A percentile compares a stretch with the other conserved stretches of the same genome.
phyloP scores from a whole-genome alignment of 257 asterid genomes.

The Solanum ahanhuiri region DNA sequence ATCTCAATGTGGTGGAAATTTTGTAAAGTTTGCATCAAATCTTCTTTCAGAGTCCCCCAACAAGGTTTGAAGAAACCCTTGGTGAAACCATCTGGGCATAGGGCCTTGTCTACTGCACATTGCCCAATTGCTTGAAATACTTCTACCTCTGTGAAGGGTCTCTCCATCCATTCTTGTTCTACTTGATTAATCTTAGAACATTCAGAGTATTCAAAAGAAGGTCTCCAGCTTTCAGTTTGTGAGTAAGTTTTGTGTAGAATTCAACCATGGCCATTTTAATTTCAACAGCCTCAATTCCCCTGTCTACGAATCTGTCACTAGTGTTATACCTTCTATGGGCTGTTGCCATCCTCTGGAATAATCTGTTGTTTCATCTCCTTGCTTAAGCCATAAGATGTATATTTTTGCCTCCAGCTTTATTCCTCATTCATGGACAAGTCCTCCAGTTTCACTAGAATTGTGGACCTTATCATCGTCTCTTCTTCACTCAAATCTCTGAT shows the following conservation, averaged over 20 bases:
- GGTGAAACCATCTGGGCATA: neutral
- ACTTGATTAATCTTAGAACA: neutral
- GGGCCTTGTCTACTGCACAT: neutral
- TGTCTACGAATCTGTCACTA: neutral
- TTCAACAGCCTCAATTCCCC: neutral
- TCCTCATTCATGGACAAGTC: neutral
- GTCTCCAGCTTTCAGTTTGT: neutral
- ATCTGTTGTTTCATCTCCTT: neutral
- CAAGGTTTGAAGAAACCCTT: neutral
- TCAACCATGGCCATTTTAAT: neutral
- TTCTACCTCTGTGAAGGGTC: neutral
- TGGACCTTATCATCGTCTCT: neutral
- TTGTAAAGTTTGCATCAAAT: neutral
- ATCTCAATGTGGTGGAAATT: neutral
- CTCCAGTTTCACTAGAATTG: neutral
- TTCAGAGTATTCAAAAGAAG: neutral
- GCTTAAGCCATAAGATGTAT: neutral
- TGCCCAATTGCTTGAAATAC: neutral
- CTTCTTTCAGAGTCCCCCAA: neutral
- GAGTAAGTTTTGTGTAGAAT: neutral
- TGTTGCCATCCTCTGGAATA: neutral
- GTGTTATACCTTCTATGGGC: neutral
- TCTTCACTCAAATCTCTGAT: neutral
- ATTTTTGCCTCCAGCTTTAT: neutral
- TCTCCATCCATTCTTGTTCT: neutral